Evolutionary conservation across 148 eudicot species (phyloP), one percentile per base, ranked within the genome.

Genomic region (Arbutus unedo): DNA sequence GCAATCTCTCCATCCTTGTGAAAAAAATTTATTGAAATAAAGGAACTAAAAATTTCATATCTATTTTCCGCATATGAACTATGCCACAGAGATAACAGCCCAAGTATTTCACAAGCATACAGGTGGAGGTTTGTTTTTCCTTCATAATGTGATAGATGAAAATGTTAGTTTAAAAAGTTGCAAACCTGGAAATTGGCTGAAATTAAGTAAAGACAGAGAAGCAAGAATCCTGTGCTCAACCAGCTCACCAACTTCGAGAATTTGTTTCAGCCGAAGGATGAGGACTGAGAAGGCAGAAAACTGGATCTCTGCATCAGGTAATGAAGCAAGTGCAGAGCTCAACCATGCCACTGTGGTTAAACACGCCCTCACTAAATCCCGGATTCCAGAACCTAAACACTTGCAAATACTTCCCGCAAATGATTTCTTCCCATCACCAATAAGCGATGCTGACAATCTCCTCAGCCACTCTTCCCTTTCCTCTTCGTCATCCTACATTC

Each of bases 141-240:
- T 31, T 31, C 38, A 31, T 31, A 31, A 31, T 31, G 38, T 31
- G 38, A 31, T 31, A 31, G 38, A 31, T 31, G 38, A 77, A 77
- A 41, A 57, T 10, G 55, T 45, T 45, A 10, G 14, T 3, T 9
- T 4, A 9, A 80, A 53, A 41, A 71, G 73, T 54, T 15, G 57
- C 86, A 50, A 57, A 90, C 92, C 92, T 85, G 89, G 88, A 50
- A 87, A 74, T 75, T 66, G 79, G 85, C 89, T 88, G 81, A 90
- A 90, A 84, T 87, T 87, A 45, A 90, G 84, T 78, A 90, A 72
- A 84, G 85, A 88, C 81, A 81, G 79, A 31, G 86, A 85, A 76
- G 90, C 88, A 44, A 90, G 88, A 75, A 88, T 77, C 88, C 78
- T 88, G 60, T 88, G 92, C 72, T 87, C 91, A 75, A 87, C 82